phyloP scores from a whole-genome alignment of 495 filamentous ascomycete genomes.

The Penicillium silybi region DNA sequence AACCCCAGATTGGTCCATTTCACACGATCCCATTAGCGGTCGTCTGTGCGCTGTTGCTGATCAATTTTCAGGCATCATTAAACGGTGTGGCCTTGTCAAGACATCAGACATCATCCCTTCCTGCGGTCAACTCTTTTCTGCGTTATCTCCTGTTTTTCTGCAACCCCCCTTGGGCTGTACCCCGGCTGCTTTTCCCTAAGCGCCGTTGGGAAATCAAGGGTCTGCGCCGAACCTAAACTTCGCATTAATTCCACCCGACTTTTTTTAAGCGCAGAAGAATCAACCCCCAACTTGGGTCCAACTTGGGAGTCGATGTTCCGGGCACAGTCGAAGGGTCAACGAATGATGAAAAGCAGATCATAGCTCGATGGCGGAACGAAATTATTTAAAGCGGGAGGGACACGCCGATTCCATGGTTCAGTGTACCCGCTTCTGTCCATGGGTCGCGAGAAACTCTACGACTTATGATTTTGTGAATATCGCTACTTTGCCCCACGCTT shows the following conservation, averaged over 20 bases:
- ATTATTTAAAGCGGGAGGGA: constrained; percentile 30
- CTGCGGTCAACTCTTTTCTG: constrained; percentile 6
- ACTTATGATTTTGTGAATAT: constrained; percentile 15
- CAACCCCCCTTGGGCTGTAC: too few relatives aligned
- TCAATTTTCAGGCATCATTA: constrained; percentile 15
- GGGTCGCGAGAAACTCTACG: constrained; percentile 42
- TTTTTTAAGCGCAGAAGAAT: not conserved
- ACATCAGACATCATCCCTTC: constrained; percentile 26
- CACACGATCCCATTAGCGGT: constrained; percentile 13
- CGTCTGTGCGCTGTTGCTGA: constrained; percentile 28
- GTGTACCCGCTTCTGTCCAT: constrained; percentile 39
- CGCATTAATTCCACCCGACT: not conserved
- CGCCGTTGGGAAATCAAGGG: constrained; percentile 17
- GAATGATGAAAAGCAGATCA: constrained; percentile 6
- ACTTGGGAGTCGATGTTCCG: not conserved
- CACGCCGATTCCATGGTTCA: constrained; percentile 26
- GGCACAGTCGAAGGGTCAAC: not conserved
- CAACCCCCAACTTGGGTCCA: not conserved
- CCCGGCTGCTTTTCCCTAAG: constrained; percentile 9
- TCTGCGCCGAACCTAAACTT: constrained; percentile 1
- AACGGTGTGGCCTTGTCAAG: constrained; percentile 22
- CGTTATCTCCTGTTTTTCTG: constrained; percentile 2
- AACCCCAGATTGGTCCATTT: constrained; percentile 22
- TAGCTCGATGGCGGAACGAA: constrained; percentile 2
- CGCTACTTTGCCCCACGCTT: constrained; percentile 1